Base-by-base conservation (phyloP, 805 yeast species). In the Zygosaccharomyces pseudorouxii region DNA sequence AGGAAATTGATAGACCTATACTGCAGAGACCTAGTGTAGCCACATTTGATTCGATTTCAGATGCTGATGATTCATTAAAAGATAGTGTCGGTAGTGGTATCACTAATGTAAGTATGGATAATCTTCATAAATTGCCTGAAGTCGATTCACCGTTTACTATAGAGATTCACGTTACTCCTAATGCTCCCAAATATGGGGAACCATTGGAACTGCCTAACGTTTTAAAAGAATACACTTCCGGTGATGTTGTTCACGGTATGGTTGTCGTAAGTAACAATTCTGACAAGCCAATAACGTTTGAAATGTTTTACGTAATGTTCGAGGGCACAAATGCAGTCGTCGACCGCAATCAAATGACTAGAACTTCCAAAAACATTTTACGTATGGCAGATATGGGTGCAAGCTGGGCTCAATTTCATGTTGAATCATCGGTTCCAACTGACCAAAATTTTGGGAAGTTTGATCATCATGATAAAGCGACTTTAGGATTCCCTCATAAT, bases 261-360 rank as follows among this genome's bases (percentile, higher is more conserved):
- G 65, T 76, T 6, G 54, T 62, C 0, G 67, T 79, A 18, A 65
- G 69, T 45, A 80, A 80, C 55, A 65, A 55, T 5, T 63, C 77
- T 1, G 45, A 59, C 1, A 53, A 64, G 14, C 67, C 72, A 0
- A 69, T 81, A n/a, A 74, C 76, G 6, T 81, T 80, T 56, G 83
- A 80, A 51, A 78, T 79, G 79, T 74, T 80, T 52, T 71, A 78
- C 46, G 76, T 80, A 6, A 69, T 81, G 1, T 67, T 81, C 28
- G 86, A 81, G 57, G 86, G 85, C 1, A 64, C 61, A 14, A 59
- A 68, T 22, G 68, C 71, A 4, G 47, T 64, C 0, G 46, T 51
- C 22, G 62, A 63, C 37, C 40, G 41, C 7, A 37, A 42, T 4
- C 11, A 14, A 20, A 40, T 4, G 33, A 59, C 59, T 37, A 53